Base-by-base conservation (phyloP, 768 basidiomycete genomes). In the Paxillus ammoniavirescens region DNA sequence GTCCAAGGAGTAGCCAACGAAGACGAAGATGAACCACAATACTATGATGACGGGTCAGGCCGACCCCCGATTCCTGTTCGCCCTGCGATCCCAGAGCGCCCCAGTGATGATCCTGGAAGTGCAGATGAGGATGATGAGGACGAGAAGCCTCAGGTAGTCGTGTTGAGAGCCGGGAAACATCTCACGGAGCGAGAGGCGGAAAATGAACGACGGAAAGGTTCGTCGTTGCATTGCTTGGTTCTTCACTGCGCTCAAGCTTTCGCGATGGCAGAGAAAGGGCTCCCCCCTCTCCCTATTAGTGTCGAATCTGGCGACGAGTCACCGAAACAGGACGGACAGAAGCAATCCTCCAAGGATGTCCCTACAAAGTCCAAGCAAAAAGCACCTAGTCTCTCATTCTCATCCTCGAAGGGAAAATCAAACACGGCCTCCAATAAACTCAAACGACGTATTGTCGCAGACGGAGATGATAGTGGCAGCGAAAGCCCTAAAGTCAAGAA, bases 101-200 rank as follows among this genome's bases (percentile, higher is more conserved):
- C 86, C 0, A 79, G 75, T 12, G 79, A 82, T 44, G 82, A 89
- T 52, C 84, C 81, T 8, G 87, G 88, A 47, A 89, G 87, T 59
- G 88, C 81, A 12, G 84, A 85, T 48, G 89, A 91, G 53, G 85
- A 84, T 53, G 75, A 75, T 4, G 81, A 67, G 0, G 93, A 93
- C 61, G 93, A 95, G 69, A 85, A 80, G 59, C 93, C 93, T 3
- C 90, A 91, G 65, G 83, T 97, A 8, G 91, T 97, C 3, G 93
- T 96, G 8, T 67, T 97, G 59, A 91, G 82, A 64, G 82, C 87
- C 59, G 93, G 94, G 26, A 95, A 91, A 66, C 94, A 97, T 74
- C 76, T 97, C 41, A 83, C 82, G 2, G 86, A 80, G 57, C 73
- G 79, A 50, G 91, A 96, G 62, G 92, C 79, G 4, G 87, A 91